Evolutionary conservation across 352 stramenopile genomes (phyloP), one percentile per base, ranked within the genome.

Genomic region (Phytophthora brassicae): DNA sequence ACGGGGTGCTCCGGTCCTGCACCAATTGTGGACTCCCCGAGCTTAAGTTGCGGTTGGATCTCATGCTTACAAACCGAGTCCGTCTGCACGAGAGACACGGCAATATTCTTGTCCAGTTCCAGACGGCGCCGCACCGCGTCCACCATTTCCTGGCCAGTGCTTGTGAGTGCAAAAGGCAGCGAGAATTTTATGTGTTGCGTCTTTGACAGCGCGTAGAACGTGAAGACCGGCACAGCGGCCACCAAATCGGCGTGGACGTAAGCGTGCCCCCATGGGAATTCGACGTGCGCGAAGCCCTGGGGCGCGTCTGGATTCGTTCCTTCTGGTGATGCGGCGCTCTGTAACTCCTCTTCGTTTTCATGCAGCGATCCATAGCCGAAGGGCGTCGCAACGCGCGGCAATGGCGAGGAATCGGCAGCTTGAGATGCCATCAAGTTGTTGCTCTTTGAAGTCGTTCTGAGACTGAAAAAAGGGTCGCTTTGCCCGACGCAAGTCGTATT

Each of bases 1-100:
- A 93, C 85, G 13, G 84, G 84, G 33, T 93, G 84, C 16, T 80
- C 70, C 3, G 80, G 60, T 1, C 77, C 79, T 1, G 77, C 75
- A 11, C 75, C 81, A 43, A 93, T 81, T 4, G 81, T 90, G 55
- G 70, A 88, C 44, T 90, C 81, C 48, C 81, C 79, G 2, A 93
- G 70, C 42, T 74, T 79, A 28, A 72, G 57, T 3, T 83, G 67
- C 0, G 81, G 72, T 19, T 74, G 60, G 29, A 93, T 79, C 64
- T 93, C 84, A 56, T 91, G 78, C 57, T 85, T 88, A 28, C 64
- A 75, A 13, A 91, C 72, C 35, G 81, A 89, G 62, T 93, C 80
- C 0, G 84, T 91, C 61, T 93, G 84, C 38, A 93, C 78, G 1
- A 93, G 56, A 24, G 79, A 73, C 44, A 93, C 59, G 1, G 80